Evolutionary conservation across 1,139 yeast genomes (phyloP), one percentile per base, ranked within the genome.

Genomic region (Magnusiomyces ingens): DNA sequence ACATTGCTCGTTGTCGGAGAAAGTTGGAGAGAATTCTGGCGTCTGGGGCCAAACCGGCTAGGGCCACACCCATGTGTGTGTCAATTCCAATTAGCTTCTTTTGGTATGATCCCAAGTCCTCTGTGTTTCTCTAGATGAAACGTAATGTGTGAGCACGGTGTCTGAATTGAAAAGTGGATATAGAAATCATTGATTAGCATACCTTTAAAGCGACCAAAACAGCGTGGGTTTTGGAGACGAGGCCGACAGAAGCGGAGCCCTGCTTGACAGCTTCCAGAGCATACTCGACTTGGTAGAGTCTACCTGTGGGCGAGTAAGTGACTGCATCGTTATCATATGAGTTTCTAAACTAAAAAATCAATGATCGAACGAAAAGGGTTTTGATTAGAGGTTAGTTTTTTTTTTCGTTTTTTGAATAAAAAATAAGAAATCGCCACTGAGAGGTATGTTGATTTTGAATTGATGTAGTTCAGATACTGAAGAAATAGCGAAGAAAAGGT

Each of bases 311-410:
- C 43, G 98, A 90, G 73, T 88, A 93, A 26, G 99, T 93, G 58
- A 93, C 96, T 45, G 97, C 84, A 70, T 93, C 99, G 79, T 95
- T 94, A 70, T 93, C 99, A 79, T 93, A 93, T 66, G 95, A 93
- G 74, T 93, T 93, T 78, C 99, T 87, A 70, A 93, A 93, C 99
- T 78, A 49, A 10, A 19, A 26, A 29, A 36, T 40, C 18, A 41
- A 35, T 21, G 45, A 36, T 11, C 2, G 10, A 17, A 36, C 6
- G 15, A 13, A 18, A 26, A 6, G 17, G 17, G 10, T 19, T 50
- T 17, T 8, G 46, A 26, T 37, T 19, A 18, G 32, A 4, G 32
- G 32, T 26, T 26, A 26, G 32, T 26, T 5, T 8, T 5, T 26
- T 26, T 26, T n/a, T n/a, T n/a, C n/a, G n/a, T n/a, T n/a, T n/a